A percentile compares a stretch with the other conserved stretches of the same genome.
These are phyloP conservation scores for Zizania latifolia DNA, from an alignment of 176 grass and related monocot genomes.

Conservation along the genomic window DNA sequence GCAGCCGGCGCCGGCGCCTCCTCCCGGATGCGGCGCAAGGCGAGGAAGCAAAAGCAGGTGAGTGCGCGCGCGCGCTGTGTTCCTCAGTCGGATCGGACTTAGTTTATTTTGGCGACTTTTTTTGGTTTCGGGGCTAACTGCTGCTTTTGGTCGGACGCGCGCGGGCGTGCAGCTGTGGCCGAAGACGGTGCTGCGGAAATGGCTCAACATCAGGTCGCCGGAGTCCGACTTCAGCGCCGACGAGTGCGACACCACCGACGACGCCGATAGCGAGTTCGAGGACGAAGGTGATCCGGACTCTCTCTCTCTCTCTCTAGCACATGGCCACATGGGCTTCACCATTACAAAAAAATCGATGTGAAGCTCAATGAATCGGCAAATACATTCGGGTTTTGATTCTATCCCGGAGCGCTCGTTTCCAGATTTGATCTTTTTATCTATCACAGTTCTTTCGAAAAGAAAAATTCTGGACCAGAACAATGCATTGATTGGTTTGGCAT, in stretches of 20 bases:
- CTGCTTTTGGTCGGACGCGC: slow-evolving; percentile 21
- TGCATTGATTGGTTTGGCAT: neutral
- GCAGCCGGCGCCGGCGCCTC: neutral
- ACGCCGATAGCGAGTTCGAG: slow-evolving; percentile 68
- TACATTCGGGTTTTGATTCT: slow-evolving; percentile 14
- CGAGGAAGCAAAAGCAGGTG: slow-evolving; percentile 66
- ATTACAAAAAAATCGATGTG: neutral
- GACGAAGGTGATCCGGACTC: slow-evolving; percentile 46
- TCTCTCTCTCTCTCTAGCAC: neutral
- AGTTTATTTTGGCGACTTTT: neutral
- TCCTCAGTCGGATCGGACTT: neutral
- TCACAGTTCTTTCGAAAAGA: neutral
- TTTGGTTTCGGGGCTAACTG: neutral
- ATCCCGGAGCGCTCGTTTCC: neutral
- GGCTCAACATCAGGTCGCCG: slow-evolving; percentile 87
- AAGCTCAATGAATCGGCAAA: neutral
- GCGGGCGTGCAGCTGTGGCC: slow-evolving; percentile 70
- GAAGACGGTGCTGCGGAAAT: slow-evolving; percentile 78
- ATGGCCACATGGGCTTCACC: neutral
- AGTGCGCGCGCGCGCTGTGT: neutral
- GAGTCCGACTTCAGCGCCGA: slow-evolving; percentile 92
- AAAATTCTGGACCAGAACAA: neutral
- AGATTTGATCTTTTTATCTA: neutral
- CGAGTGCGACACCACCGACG: slow-evolving; percentile 75
- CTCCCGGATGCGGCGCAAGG: slow-evolving; percentile 21